Evolutionary conservation across 345 rosid species (phyloP).

Genomic region (Eucalyptus tenuipes): DNA sequence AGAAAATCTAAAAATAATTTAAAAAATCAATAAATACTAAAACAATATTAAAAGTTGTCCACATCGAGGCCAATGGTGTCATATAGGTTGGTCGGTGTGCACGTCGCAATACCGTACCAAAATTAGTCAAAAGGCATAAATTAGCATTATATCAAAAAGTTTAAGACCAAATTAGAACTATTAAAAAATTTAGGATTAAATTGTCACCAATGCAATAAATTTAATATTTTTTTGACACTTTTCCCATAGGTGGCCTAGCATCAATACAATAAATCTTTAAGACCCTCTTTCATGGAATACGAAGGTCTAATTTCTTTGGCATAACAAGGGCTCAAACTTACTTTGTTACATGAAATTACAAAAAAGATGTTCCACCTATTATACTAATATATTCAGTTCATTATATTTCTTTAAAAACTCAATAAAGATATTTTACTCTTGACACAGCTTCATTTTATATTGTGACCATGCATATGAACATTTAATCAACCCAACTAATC

Average conservation of each 20-base stretch:
- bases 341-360: neutral
- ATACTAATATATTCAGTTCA: neutral
- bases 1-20: too few species aligned
- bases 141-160: too few species aligned
- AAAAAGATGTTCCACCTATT: neutral
- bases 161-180: too few species aligned
- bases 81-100: too few species aligned
- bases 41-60: too few species aligned
- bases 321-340: neutral
- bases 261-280: too few species aligned
- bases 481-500: neutral
- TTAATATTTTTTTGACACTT: too few species aligned
- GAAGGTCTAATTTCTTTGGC: neutral
- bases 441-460: neutral
- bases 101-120: accelerated
- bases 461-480: neutral
- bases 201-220: too few species aligned
- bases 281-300: too few species aligned
- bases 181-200: too few species aligned
- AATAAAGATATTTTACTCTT: neutral
- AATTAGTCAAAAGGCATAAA: accelerated
- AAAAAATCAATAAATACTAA: too few species aligned
- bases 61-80: accelerated
- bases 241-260: too few species aligned
- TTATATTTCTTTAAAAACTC: neutral